Conservation (phyloP, 257 asterid species). For the Solanum bukasovii region DNA sequence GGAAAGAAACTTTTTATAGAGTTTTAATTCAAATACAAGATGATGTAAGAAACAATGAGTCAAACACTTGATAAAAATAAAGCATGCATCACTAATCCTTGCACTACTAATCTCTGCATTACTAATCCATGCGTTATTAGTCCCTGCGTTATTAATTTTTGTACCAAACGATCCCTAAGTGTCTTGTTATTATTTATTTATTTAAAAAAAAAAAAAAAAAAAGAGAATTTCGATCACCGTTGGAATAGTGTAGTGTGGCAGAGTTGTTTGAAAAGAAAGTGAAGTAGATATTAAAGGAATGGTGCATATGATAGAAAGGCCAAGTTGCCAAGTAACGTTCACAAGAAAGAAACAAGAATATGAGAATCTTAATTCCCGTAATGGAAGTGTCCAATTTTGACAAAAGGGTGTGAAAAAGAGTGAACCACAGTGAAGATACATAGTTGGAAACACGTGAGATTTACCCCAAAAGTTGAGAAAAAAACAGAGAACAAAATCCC, state of each 20-base stretch:
- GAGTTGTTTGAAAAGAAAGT: background rate
- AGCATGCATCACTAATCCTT: accelerated
- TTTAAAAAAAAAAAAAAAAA: no score
- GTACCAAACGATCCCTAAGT: no score
- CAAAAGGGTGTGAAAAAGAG: background rate
- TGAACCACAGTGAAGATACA: background rate
- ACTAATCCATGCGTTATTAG: no score
- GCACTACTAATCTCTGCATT: no score
- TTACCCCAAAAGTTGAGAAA: background rate
- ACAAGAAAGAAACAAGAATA: background rate
- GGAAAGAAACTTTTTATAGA: no score
- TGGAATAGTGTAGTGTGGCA: background rate
- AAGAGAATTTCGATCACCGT: background rate
- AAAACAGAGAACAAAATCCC: background rate
- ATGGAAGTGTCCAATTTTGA: background rate
- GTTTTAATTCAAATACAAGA: no score
- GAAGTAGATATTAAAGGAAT: background rate
- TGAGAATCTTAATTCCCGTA: background rate
- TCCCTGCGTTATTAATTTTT: no score
- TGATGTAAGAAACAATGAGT: no score
- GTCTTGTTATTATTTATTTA: background rate
- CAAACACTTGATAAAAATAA: no score
- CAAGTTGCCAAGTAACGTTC: background rate
- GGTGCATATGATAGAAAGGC: background rate
- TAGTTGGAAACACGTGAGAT: background rate